Evolutionary conservation across 768 basidiomycete species (phyloP).

Genomic region (Naganishia vaughanmartiniae): DNA sequence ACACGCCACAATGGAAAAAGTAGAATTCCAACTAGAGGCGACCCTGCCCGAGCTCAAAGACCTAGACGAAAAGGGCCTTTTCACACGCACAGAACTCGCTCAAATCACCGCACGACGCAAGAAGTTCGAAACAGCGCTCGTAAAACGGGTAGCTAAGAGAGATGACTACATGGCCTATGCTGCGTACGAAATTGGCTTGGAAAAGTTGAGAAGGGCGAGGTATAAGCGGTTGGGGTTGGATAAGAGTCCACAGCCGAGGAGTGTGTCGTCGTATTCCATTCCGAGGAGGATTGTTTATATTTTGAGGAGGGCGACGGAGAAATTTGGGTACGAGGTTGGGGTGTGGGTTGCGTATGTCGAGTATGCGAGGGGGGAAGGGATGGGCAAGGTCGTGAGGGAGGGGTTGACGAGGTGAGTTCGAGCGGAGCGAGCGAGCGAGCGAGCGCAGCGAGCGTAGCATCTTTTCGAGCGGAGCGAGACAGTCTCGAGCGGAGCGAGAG

Average conservation of each 20-base stretch:
- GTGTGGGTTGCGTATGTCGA: conserved; percentile 88
- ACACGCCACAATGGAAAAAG: conserved; percentile 72
- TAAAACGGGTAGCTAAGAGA: conserved; percentile 79
- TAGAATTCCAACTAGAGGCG: conserved; percentile 91
- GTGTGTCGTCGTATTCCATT: conserved; percentile 79
- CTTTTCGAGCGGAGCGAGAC: conserved; percentile 1
- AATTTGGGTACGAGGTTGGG: conserved; percentile 81
- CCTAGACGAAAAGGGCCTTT: conserved; percentile 76
- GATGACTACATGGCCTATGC: conserved; percentile 84
- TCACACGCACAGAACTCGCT: conserved; percentile 78
- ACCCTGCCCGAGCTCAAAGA: conserved; percentile 96
- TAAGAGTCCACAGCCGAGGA: conserved; percentile 55
- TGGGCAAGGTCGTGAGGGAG: conserved; percentile 72
- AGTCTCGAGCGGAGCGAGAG: background rate
- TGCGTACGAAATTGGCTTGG: conserved; percentile 86
- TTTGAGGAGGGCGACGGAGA: conserved; percentile 81
- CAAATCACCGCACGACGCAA: conserved; percentile 82
- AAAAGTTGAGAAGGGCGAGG: conserved; percentile 73
- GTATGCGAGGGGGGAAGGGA: conserved; percentile 75
- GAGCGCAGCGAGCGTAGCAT: background rate
- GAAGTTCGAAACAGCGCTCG: conserved; percentile 74
- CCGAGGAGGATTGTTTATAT: conserved; percentile 82
- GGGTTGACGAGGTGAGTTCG: conserved; percentile 71
- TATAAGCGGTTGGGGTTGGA: conserved; percentile 56
- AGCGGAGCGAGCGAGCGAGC: background rate